phyloP scores from a whole-genome alignment of 495 filamentous ascomycete genomes.

The Penicillium lagena region DNA sequence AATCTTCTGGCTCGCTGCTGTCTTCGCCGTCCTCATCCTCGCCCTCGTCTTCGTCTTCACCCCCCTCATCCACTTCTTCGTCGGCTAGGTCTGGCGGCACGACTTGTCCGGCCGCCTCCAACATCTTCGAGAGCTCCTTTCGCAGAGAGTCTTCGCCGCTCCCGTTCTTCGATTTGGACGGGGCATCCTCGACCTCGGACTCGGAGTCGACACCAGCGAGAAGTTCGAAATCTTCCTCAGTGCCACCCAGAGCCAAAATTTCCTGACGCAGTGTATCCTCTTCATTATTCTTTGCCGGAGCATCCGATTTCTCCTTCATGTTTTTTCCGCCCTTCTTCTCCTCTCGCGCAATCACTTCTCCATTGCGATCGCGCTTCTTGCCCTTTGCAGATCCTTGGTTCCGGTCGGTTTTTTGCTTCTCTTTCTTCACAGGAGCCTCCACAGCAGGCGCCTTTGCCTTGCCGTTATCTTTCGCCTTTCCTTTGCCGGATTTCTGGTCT shows the following conservation, averaged over 20 bases:
- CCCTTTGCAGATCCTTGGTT: constrained; percentile 27
- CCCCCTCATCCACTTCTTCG: constrained; percentile 35
- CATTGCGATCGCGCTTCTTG: constrained; percentile 44
- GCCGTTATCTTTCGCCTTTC: constrained; percentile 39
- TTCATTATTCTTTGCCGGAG: constrained; percentile 11
- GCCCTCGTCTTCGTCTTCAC: constrained; percentile 19
- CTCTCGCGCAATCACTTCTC: constrained; percentile 40
- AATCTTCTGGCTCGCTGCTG: constrained; percentile 13
- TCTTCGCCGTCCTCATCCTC: constrained; percentile 36
- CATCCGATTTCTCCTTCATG: constrained; percentile 17
- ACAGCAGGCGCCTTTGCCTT: constrained; percentile 12
- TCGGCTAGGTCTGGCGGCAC: constrained; percentile 37
- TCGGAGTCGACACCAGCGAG: constrained; percentile 57
- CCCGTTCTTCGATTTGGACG: constrained; percentile 18
- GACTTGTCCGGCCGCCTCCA: constrained; percentile 38
- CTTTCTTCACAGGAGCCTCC: constrained; percentile 15
- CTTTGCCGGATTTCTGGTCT: constrained; percentile 36
- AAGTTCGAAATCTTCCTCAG: constrained; percentile 65
- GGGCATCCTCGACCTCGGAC: constrained; percentile 45
- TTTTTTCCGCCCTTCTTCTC: constrained; percentile 22
- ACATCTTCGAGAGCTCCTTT: constrained; percentile 36
- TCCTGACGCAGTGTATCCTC: constrained; percentile 55
- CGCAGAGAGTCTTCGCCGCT: constrained; percentile 30
- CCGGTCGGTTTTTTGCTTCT: constrained; percentile 17
- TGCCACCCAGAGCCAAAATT: constrained; percentile 70